Base-by-base conservation (phyloP, 805 yeast species). In the Debaryomyces hansenii region DNA sequence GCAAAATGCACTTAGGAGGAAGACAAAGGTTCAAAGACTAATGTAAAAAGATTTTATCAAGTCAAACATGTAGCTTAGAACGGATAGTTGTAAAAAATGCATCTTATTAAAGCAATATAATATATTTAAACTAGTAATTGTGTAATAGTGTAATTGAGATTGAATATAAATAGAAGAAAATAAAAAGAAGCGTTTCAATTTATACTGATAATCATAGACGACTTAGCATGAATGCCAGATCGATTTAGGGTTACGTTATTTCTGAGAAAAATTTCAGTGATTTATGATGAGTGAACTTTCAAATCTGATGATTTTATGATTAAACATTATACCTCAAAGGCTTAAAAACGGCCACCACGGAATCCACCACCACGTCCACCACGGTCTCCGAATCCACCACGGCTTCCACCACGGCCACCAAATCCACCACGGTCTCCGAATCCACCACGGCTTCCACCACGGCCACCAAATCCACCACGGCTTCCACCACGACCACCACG, bases 361-460 rank as follows among this genome's bases (percentile, higher is more conserved):
- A 63, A 77, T 36, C 82, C 78, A 37, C 78, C 53, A 42, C 52
- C 49, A 20, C 72, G 73, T 15, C 78, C 74, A 37, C 62, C 50
- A 36, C 67, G 62, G 36, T 70, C 62, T 37, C 43, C 45, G 6
- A 61, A 60, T 29, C 79, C 74, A 10, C 52, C 52, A 35, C 49
- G 18, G 18, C 18, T 16, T 16, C 18, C 18, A 16, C 18, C 18
- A 16, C 18, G 24, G 18, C 52, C 48, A 35, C 80, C 70, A 40
- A 57, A 48, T 16, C 75, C 70, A 41, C 77, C 75, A 20, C 65
- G 64, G 35, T 60, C 57, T 44, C 76, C 51, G 35, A 51, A 15
- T 16, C 58, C 63, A 28, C 77, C 77, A 37, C 72, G 72, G 39
- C 82, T 75, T 40, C 74, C 69, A 36, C 70, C 56, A 34, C 52